A percentile compares a stretch with the other conserved stretches of the same genome.
phyloP scores from a whole-genome alignment of 192 early-diverging fungal genomes.

The Linnemannia schmuckeri region DNA sequence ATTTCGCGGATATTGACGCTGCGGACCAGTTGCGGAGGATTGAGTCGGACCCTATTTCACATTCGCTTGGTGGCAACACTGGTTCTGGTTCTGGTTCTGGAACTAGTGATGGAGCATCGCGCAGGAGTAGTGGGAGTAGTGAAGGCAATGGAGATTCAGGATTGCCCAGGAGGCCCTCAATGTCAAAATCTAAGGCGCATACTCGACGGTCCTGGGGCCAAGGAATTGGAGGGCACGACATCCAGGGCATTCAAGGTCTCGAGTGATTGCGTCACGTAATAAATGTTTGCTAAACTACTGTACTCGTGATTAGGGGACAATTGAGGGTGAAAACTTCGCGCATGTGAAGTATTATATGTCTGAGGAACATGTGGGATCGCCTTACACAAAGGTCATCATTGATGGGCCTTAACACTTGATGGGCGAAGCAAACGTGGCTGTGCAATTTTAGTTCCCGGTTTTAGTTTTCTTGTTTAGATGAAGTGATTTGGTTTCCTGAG shows the following conservation, averaged over 20 bases:
- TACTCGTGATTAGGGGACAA: too few relatives aligned
- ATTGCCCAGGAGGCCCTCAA: background rate
- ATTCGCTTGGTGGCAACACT: background rate
- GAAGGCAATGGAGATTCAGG: background rate
- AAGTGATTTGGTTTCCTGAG: too few relatives aligned
- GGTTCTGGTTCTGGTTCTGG: background rate
- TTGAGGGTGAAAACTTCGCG: too few relatives aligned
- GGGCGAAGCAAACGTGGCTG: too few relatives aligned
- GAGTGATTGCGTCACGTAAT: background rate
- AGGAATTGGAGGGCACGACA: slow-evolving; percentile 44
- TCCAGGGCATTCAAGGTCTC: slow-evolving; percentile 38
- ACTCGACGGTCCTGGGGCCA: slow-evolving; percentile 48
- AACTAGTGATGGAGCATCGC: background rate
- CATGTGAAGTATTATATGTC: too few relatives aligned
- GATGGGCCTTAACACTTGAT: too few relatives aligned
- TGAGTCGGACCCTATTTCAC: slow-evolving; percentile 3
- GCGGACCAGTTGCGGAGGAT: background rate
- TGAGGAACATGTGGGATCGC: too few relatives aligned
- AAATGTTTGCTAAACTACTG: too few relatives aligned
- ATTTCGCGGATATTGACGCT: slow-evolving; percentile 19
- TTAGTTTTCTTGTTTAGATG: too few relatives aligned
- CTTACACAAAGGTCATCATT: too few relatives aligned
- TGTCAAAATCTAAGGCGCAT: slow-evolving; percentile 48
- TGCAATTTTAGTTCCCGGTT: too few relatives aligned
- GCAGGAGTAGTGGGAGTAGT: background rate